Base-by-base conservation (phyloP, 2,329 filamentous ascomycete species). In the Hansfordia pulvinata region DNA sequence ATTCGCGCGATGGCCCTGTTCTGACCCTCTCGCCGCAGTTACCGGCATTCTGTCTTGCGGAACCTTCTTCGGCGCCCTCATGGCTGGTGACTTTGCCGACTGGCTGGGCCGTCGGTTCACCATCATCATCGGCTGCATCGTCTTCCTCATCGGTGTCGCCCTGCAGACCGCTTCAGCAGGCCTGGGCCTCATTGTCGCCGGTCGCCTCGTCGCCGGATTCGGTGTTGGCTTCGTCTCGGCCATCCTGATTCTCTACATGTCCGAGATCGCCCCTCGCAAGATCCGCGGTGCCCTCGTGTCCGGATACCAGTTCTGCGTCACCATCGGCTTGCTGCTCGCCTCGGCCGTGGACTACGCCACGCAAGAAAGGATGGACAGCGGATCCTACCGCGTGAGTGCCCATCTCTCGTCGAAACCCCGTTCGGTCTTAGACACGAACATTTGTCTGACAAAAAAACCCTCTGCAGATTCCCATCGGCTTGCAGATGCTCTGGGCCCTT, bases 231-330 rank as follows among this genome's bases (percentile, higher is more conserved):
- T 84, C 48, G 77, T 81, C 39, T 83, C 77, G 7, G 77, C 80
- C 42, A 74, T 84, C 42, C 74, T 85, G 52, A 82, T 85, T 46
- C 62, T 85, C 34, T 86, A 90, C 69, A 88, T 90, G 81, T 83
- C 76, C 25, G 82, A 86, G 56, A 82, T 86, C 47, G 62, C 58
- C 35, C 76, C 77, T 31, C 69, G 66, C 51, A 82, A 80, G 52
- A 76, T 90, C 37, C 71, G 81, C 44, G 80, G 80, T 45, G 75
- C 79, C 29, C 66, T 86, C 26, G 81, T 88, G n/a, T 71, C 77
- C 2, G 78, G 77, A 4, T 86, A 86, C 59, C 80, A 86, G 49
- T 85, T 85, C 62, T 83, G 74, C 51, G 76, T 86, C 50, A 86
- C 80, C 34, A 66, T 86, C 36, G 82, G 82, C 54, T 58, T 90